Evolutionary conservation across 306 rosid species (phyloP).

Genomic region (Parietaria judaica): DNA sequence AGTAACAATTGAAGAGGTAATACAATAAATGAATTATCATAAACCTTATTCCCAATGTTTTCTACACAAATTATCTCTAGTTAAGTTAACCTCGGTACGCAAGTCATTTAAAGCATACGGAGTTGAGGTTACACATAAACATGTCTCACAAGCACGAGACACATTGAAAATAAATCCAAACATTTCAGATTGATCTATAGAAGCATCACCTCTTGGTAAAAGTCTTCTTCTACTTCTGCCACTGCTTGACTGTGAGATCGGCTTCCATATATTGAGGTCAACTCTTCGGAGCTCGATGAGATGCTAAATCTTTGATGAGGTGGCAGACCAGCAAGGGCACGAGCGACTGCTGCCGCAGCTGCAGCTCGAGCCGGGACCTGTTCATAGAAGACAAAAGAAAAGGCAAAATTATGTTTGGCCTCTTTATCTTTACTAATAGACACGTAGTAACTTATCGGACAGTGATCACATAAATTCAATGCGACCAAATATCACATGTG

Average conservation of each 20-base stretch:
- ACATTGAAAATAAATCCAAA: no score
- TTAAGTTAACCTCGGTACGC: no score
- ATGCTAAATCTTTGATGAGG: conserved; percentile 78
- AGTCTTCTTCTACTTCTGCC: conserved; percentile 83
- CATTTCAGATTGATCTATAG: conserved; percentile 24
- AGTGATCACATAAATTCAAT: background rate
- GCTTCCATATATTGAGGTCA: conserved; percentile 84
- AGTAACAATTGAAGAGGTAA: no score
- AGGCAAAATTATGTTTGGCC: conserved; percentile 13
- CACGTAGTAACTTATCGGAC: background rate
- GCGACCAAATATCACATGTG: background rate
- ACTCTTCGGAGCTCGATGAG: conserved; percentile 85
- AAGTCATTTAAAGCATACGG: no score
- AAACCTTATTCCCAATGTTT: no score
- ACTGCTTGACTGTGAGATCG: conserved; percentile 45
- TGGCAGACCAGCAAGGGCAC: conserved; percentile 94
- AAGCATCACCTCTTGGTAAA: conserved; percentile 83
- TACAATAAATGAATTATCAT: no score
- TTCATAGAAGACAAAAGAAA: conserved; percentile 23
- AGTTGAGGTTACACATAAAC: no score
- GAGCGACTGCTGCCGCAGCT: conserved; percentile 96
- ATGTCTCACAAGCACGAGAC: no score
- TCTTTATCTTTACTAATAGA: background rate
- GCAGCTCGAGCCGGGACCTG: conserved; percentile 97
- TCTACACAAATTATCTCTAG: no score